phyloP scores from a whole-genome alignment of 2,329 filamentous ascomycete species.

The Colletotrichum sp. region DNA sequence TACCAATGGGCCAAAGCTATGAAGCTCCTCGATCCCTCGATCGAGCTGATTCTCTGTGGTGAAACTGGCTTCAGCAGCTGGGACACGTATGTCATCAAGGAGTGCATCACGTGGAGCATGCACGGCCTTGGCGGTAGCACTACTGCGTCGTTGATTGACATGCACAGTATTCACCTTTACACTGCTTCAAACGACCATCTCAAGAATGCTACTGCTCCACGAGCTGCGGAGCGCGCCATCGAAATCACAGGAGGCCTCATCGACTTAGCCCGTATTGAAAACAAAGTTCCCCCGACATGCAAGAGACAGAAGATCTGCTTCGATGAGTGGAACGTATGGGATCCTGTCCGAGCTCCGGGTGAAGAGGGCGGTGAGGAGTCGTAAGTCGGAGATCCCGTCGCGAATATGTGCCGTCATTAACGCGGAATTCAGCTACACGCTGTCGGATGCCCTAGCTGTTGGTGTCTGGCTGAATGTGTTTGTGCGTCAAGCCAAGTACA shows the following conservation, averaged over 20 bases:
- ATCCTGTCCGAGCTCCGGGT: constrained; percentile 73
- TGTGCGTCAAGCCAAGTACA: constrained; percentile 70
- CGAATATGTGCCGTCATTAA: background rate
- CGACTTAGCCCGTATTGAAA: constrained; percentile 76
- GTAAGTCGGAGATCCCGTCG: constrained; percentile 26
- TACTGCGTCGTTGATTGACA: constrained; percentile 63
- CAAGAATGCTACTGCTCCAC: constrained; percentile 61
- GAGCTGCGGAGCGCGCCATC: constrained; percentile 75
- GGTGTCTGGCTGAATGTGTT: constrained; percentile 79
- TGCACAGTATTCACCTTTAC: constrained; percentile 84
- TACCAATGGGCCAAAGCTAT: constrained; percentile 76
- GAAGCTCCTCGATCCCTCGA: constrained; percentile 72
- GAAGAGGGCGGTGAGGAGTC: constrained; percentile 73
- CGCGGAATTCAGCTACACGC: constrained; percentile 57
- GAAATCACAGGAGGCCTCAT: constrained; percentile 72
- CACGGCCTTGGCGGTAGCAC: constrained; percentile 37
- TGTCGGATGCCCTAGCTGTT: constrained; percentile 79
- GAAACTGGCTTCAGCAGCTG: constrained; percentile 72
- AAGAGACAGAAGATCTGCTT: constrained; percentile 76
- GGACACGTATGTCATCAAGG: constrained; percentile 76
- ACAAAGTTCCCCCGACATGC: constrained; percentile 62
- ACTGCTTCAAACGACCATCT: constrained; percentile 62
- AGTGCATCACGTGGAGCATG: constrained; percentile 58
- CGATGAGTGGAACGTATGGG: constrained; percentile 88
- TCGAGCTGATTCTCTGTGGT: constrained; percentile 77